Evolutionary conservation across 139 green algal genomes (phyloP).

Genomic region (Tetradesmus lagerheimii): DNA sequence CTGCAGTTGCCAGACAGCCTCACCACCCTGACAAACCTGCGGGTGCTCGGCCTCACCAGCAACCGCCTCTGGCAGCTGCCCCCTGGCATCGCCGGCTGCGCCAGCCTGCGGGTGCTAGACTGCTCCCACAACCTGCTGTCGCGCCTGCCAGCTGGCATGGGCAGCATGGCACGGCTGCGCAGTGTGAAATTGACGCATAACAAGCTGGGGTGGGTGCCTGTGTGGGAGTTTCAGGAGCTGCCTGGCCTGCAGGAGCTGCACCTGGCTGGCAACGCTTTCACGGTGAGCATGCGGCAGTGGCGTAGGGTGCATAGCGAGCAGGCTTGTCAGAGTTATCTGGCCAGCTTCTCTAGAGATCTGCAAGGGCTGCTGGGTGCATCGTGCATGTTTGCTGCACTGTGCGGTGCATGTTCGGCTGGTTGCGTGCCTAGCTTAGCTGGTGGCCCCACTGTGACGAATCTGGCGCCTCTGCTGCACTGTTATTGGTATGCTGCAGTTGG

Average conservation of each 20-base stretch:
- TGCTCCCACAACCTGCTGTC: conserved; percentile 53
- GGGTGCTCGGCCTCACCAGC: conserved; percentile 13
- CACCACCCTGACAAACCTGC: conserved; percentile 22
- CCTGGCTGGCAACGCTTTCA: conserved; percentile 16
- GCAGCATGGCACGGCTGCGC: conserved; percentile 8
- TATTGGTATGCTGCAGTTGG: neutral
- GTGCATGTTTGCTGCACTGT: no score
- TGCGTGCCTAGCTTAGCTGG: no score
- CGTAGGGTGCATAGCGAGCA: neutral
- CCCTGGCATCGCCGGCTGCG: conserved; percentile 3
- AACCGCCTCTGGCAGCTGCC: conserved; percentile 50
- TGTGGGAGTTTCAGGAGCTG: conserved; percentile 1
- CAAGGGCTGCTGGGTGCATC: no score
- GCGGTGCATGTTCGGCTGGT: no score
- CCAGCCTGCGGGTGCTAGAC: conserved; percentile 61
- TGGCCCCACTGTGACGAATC: neutral
- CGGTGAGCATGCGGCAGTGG: neutral
- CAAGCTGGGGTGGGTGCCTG: conserved; percentile 20
- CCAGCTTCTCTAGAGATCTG: no score
- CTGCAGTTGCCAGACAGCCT: conserved; percentile 44
- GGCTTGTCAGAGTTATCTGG: no score
- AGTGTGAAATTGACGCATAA: conserved; percentile 49
- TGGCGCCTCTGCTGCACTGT: neutral
- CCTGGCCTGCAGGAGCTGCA: conserved; percentile 36
- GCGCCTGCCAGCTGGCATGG: conserved; percentile 11